phyloP scores from a whole-genome alignment of 768 basidiomycete species.

The Naganishia randhawae region DNA sequence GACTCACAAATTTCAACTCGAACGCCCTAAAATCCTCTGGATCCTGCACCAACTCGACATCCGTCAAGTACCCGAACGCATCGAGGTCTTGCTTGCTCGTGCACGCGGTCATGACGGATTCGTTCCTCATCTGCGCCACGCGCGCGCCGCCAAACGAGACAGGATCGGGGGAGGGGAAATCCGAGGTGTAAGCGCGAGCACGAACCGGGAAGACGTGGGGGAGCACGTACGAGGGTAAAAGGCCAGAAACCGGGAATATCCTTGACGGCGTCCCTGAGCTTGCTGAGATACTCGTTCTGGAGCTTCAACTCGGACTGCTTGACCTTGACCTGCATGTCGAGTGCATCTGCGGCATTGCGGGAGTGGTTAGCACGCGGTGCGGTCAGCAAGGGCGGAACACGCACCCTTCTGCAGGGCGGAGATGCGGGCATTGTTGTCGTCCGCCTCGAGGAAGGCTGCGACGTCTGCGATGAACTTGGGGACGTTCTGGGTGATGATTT shows the following conservation, averaged over 20 bases:
- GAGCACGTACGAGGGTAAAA: constrained; percentile 28
- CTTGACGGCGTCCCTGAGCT: constrained; percentile 24
- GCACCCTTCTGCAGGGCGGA: constrained; percentile 32
- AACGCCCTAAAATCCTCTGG: constrained; percentile 71
- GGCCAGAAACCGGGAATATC: constrained; percentile 46
- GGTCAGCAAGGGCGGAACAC: not conserved
- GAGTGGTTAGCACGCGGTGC: not conserved
- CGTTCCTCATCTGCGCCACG: constrained; percentile 12
- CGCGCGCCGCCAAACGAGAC: not conserved
- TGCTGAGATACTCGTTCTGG: constrained; percentile 11
- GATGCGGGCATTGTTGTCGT: constrained; percentile 26
- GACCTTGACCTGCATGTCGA: constrained; percentile 22
- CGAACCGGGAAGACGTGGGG: not conserved
- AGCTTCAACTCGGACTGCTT: constrained; percentile 31
- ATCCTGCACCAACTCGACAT: constrained; percentile 77
- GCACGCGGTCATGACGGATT: constrained; percentile 15
- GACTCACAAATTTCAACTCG: constrained; percentile 81
- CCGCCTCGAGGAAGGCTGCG: constrained; percentile 19
- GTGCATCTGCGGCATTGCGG: not conserved
- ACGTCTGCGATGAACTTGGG: constrained; percentile 21
- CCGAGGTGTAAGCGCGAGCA: not conserved
- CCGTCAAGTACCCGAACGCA: constrained; percentile 77
- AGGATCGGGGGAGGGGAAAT: not conserved
- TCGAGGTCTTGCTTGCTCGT: constrained; percentile 61
- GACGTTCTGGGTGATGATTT: not conserved